Base-by-base conservation (phyloP, 441 rosid species). In the Populus hybrid region DNA sequence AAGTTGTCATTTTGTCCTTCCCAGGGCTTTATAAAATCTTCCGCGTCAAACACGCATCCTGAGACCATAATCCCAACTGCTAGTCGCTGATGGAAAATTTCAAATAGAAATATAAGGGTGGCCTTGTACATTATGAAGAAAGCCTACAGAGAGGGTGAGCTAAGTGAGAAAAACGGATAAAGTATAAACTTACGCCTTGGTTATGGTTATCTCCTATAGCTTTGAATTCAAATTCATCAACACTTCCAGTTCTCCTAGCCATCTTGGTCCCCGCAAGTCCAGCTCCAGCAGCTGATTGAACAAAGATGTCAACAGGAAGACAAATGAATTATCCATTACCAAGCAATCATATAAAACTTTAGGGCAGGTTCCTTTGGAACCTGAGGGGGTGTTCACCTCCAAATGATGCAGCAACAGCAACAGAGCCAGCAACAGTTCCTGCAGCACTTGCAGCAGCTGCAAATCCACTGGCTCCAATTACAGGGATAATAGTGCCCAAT, bases 381-480 rank as follows among this genome's bases (percentile, higher is more conserved):
- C 73, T 20, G 23, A 11, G 50, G 40, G 10, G 16, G 75, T 24
- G 36, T 64, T 86, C 85, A 95, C 99, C 99, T 92, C 99, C 99
- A 90, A 94, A 95, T 46, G 98, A 94, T 77, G 97, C 97, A 79
- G 98, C 98, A 83, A 95, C 93, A 53, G 95, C 98, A 88, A 90
- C 95, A 71, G 99, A 92, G 75, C 99, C 99, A 82, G 93, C 97
- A 82, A 90, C 91, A 70, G 97, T 90, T 90, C 99, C 97, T 18
- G 98, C 95, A 77, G 98, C 99, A 79, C 89, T 94, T 76, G 98
- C 99, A 65, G 93, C 99, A 70, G 98, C 98, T 73, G 98, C 94
- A 85, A 92, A 94, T 80, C 99, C 95, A 77, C 95, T 85, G 26
- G 93, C 98, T 81, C 99, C 98, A 80, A 95, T 91, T 23, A 90